Evolutionary conservation across 768 basidiomycete genomes (phyloP), one percentile per base, ranked within the genome.

Genomic region (Astraeus odoratus): DNA sequence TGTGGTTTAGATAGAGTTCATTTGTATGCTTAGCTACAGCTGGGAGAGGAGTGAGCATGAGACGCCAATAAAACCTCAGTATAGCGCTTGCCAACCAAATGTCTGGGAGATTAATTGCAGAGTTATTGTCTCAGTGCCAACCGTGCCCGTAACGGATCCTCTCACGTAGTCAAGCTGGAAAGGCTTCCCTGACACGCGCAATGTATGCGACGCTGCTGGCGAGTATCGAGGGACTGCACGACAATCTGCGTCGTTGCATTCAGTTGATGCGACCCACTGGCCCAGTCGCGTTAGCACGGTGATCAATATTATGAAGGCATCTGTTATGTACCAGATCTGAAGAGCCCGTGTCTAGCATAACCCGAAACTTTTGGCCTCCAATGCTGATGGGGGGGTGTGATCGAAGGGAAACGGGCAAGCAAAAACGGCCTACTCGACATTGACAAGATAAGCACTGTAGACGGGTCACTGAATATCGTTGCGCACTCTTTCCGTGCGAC

Each of bases 291-390:
- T 53, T 3, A 38, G 39, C 1, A 8, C 12, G 9, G 44, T 10
- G 38, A 33, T 20, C 25, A 27, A n/a, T n/a, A n/a, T 38, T 34
- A 48, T 44, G 19, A 42, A 41, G 26, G 4, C n/a, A 19, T 26
- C 18, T 15, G 24, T 27, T 5, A 54, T 67, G 37, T 51, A 76
- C 77, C 51, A 80, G 53, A 55, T 79, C 78, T 1, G 79, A 71
- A 3, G 77, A 80, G 39, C 78, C 78, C 7, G 78, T 79, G 54
- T 79, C 77, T 23, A 78, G 60, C 4, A 75, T 68, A 18, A 72
- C 63, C 55, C 64, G 63, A 46, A 78, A 69, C 31, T 60, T 48
- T 54, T 74, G 71, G 3, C 62, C 65, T 37, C 71, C 72, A 36
- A 75, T 59, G 26, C 71, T 76, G 45, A 7, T 39, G 23, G 42